Conservation (phyloP, 116 monocot genomes). For the Trichopus zeylanicus region DNA sequence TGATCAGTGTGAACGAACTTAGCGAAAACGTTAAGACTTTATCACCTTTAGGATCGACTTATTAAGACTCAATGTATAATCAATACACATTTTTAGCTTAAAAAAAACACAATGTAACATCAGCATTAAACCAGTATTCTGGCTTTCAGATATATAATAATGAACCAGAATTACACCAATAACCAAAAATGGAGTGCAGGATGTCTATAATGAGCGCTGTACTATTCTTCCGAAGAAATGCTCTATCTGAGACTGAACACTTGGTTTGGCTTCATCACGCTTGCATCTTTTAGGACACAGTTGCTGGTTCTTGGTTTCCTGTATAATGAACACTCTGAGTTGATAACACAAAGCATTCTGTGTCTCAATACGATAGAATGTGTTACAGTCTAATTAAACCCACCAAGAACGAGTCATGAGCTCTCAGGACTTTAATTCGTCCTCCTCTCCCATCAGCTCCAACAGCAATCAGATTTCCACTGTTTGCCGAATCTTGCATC, state of each 20-base stretch:
- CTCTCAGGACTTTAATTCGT: conserved; percentile 60
- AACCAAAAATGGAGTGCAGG: no score
- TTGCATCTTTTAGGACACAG: conserved; percentile 11
- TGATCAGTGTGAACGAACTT: no score
- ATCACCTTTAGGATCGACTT: no score
- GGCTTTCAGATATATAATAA: no score
- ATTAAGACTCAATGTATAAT: no score
- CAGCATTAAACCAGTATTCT: no score
- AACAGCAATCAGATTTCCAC: conserved; percentile 59
- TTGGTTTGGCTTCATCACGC: conserved; percentile 20
- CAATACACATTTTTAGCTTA: no score
- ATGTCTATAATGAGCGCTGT: no score
- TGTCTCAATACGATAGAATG: background rate
- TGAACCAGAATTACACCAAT: no score
- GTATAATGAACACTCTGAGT: conserved; percentile 7
- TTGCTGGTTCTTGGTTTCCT: conserved; percentile 20
- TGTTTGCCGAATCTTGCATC: conserved; percentile 17
- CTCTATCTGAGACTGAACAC: conserved; percentile 52
- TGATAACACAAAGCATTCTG: background rate
- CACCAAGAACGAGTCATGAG: conserved; percentile 30
- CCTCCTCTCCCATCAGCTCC: conserved; percentile 92
- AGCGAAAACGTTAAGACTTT: no score
- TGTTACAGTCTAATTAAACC: background rate
- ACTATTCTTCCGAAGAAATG: conserved; percentile 39
- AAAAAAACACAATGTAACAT: no score